These are phyloP conservation scores for Talaromyces liani DNA, from an alignment of 495 filamentous ascomycete genomes.

Conservation along the genomic window DNA sequence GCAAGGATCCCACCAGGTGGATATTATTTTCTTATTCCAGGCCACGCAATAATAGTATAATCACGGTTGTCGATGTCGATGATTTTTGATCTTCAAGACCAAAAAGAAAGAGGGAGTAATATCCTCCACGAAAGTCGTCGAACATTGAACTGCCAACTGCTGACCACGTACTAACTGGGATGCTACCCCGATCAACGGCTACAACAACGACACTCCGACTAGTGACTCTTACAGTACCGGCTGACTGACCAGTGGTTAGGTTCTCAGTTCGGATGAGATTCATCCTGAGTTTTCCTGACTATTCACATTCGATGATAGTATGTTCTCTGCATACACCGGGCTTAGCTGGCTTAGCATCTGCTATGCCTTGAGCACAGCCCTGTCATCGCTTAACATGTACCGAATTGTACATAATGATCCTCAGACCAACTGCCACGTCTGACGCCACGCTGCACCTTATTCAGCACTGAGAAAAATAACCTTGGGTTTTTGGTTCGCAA, in stretches of 20 bases:
- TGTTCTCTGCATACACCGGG: neutral
- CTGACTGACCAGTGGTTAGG: neutral
- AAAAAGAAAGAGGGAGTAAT: neutral
- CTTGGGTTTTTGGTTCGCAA: neutral
- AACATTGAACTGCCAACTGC: neutral
- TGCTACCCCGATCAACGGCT: neutral
- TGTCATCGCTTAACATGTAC: neutral
- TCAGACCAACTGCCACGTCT: neutral
- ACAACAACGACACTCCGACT: neutral
- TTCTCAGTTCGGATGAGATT: neutral
- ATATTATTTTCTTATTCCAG: neutral
- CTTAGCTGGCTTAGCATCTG: neutral
- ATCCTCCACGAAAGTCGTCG: neutral
- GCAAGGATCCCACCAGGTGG: neutral
- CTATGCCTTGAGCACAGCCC: neutral
- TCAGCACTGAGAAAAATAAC: neutral
- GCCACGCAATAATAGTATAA: neutral
- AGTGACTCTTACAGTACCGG: neutral
- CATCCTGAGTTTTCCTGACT: neutral
- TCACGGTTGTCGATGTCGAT: neutral
- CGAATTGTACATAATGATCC: neutral
- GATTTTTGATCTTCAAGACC: neutral
- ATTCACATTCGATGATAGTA: neutral
- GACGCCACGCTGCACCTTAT: neutral
- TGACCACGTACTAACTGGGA: neutral